Evolutionary conservation across 1,284 basidiomycete species (phyloP), one percentile per base, ranked within the genome.

Genomic region (Malassezia equina): DNA sequence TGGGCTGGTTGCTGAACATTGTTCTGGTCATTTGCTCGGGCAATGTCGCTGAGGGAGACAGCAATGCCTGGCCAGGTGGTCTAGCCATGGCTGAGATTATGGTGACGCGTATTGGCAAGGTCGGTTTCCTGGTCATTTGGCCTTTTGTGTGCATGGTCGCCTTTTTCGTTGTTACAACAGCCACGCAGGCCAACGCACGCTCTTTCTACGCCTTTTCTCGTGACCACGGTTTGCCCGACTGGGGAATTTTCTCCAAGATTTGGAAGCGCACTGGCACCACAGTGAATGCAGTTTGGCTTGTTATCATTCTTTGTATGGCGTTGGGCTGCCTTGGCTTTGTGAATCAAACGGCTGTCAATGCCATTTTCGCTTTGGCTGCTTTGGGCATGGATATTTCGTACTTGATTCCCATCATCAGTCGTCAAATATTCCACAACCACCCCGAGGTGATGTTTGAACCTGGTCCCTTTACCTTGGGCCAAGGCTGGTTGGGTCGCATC

Each of bases 171-270:
- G 73, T 76, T 41, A 71, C 71, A 31, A 80, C 80, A 5, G 80
- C 85, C 23, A 79, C 89, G 4, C 90, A 94, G 75, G 90, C 90
- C 9, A 84, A 83, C 53, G 88, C 88, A 4, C 82, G 90, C 45
- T 86, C 88, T 0, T 79, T 91, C 40, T 93, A 88, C 67, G 90
- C 90, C 4, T 88, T 95, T 78, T 86, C 85, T 68, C 85, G 88
- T 54, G 88, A 90, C 69, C 81, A 81, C 51, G 85, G 83, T 40
- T 80, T 90, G 36, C 89, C 89, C 5, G 90, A 94, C 73, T 72
- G 80, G 21, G 86, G 86, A 7, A 83, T 82, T 77, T 88, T 94
- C 64, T 85, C 86, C 25, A 77, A 81, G 57, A 80, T 86, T 28
- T 84, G 81, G 68, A 73, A 76, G 51, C 70, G 57, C 54, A 65